These are phyloP conservation scores for Russula sp. DNA, from an alignment of 768 basidiomycete species.

Conservation along the genomic window DNA sequence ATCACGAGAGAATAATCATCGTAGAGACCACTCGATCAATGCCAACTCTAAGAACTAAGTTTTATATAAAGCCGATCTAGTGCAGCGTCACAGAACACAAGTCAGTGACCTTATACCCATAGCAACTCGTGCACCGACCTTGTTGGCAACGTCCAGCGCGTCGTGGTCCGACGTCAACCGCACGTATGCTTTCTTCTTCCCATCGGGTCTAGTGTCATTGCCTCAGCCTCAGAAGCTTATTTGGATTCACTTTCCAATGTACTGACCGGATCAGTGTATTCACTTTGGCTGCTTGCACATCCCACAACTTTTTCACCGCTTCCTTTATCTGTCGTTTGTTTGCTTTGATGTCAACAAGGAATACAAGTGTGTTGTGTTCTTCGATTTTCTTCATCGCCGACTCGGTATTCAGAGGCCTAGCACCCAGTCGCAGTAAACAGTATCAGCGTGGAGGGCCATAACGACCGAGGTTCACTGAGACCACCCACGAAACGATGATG, in stretches of 20 bases:
- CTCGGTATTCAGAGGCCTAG: slow-evolving; percentile 88
- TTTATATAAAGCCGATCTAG: slow-evolving; percentile 92
- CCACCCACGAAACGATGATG: slow-evolving; percentile 84
- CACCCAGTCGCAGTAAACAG: neutral
- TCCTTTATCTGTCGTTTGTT: slow-evolving; percentile 99
- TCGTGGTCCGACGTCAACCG: slow-evolving; percentile 94
- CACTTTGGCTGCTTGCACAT: slow-evolving; percentile 92
- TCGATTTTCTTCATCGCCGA: slow-evolving; percentile 98
- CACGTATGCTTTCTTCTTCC: slow-evolving; percentile 99
- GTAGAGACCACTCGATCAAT: neutral
- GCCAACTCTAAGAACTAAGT: neutral
- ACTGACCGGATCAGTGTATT: slow-evolving; percentile 96
- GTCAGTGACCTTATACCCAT: neutral
- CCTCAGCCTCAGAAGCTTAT: neutral
- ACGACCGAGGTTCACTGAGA: neutral
- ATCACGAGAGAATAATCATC: neutral
- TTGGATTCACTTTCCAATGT: neutral
- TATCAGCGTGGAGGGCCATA: neutral
- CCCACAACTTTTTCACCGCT: slow-evolving; percentile 98
- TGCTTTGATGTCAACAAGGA: slow-evolving; percentile 90
- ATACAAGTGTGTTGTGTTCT: slow-evolving; percentile 92
- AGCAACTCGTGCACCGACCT: slow-evolving; percentile 48
- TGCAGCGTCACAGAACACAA: neutral
- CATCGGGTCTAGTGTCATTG: slow-evolving; percentile 71
- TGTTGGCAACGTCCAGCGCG: slow-evolving; percentile 96